phyloP scores from a whole-genome alignment of 2,329 filamentous ascomycete genomes.

The Nemania sp. region DNA sequence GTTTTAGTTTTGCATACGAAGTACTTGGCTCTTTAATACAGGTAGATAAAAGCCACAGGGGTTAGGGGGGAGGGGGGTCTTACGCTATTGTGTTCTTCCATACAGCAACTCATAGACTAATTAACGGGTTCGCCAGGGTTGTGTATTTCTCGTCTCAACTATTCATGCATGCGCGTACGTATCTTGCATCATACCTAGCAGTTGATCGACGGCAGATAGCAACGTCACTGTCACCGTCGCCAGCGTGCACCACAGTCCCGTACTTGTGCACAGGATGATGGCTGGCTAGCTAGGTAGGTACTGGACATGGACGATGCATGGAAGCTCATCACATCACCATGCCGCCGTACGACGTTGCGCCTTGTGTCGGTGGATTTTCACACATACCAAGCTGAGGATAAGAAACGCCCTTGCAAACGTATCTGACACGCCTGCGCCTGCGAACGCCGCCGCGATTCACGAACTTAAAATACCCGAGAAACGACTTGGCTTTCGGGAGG shows the following conservation, averaged over 20 bases:
- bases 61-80: too few relatives aligned
- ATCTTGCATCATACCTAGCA: conserved; percentile 12
- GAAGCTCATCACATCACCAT: conserved; percentile 21
- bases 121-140: conserved; percentile 1
- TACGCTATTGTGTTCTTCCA: conserved; percentile 1
- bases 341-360: conserved; percentile 7
- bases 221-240: conserved; percentile 10
- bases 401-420: not conserved
- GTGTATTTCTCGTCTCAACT: conserved; percentile 2
- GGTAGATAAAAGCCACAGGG: conserved; percentile 1
- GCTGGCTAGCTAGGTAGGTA: not conserved
- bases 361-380: not conserved
- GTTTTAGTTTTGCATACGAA: conserved; percentile 14
- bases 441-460: not conserved
- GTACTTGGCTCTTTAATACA: not conserved
- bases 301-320: conserved; percentile 2
- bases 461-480: not conserved
- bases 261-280: conserved; percentile 9
- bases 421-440: not conserved
- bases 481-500: conserved; percentile 6
- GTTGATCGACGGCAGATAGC: conserved; percentile 14
- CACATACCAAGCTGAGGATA: conserved; percentile 1
- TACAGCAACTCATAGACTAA: conserved; percentile 6
- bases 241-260: not conserved
- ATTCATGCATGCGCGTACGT: not conserved